These are phyloP conservation scores for Neonectria ditissima DNA, from an alignment of 2,329 filamentous ascomycete genomes.

Conservation along the genomic window DNA sequence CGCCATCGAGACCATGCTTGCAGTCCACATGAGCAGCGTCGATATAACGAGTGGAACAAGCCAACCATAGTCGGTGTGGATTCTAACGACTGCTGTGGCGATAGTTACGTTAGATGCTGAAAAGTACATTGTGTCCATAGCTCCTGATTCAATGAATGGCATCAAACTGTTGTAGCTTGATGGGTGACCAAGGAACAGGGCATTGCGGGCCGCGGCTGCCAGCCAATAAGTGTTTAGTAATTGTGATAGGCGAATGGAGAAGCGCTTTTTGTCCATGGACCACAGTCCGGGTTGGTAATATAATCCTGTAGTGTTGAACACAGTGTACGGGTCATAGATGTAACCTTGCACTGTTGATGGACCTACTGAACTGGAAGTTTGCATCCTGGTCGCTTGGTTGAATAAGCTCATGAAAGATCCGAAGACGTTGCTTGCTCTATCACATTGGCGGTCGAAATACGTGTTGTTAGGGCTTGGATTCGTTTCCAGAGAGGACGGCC, in stretches of 20 bases:
- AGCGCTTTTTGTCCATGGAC: neutral
- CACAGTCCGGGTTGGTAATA: neutral
- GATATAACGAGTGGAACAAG: slow-evolving; percentile 11
- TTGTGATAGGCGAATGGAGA: slow-evolving; percentile 10
- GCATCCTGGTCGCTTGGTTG: neutral
- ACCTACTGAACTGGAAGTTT: neutral
- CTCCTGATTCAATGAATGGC: neutral
- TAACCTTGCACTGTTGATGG: slow-evolving; percentile 2
- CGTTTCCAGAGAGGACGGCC: neutral
- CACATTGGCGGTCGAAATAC: slow-evolving; percentile 9
- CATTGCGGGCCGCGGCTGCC: neutral
- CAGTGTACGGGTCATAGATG: neutral
- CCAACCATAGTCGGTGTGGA: slow-evolving; percentile 14
- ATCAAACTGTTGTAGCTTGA: neutral
- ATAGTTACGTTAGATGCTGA: slow-evolving; percentile 8
- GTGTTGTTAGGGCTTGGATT: slow-evolving; percentile 11
- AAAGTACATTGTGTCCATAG: neutral
- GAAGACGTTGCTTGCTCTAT: neutral
- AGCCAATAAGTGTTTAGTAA: slow-evolving; percentile 15
- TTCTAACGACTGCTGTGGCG: neutral
- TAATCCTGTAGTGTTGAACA: neutral
- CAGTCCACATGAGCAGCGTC: slow-evolving; percentile 5
- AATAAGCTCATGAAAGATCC: neutral
- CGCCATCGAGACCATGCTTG: slow-evolving; percentile 13
- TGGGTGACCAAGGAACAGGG: slow-evolving; percentile 12